Evolutionary conservation across 108 stramenopile species (phyloP).

Genomic region (Aureococcus anophagefferens): DNA sequence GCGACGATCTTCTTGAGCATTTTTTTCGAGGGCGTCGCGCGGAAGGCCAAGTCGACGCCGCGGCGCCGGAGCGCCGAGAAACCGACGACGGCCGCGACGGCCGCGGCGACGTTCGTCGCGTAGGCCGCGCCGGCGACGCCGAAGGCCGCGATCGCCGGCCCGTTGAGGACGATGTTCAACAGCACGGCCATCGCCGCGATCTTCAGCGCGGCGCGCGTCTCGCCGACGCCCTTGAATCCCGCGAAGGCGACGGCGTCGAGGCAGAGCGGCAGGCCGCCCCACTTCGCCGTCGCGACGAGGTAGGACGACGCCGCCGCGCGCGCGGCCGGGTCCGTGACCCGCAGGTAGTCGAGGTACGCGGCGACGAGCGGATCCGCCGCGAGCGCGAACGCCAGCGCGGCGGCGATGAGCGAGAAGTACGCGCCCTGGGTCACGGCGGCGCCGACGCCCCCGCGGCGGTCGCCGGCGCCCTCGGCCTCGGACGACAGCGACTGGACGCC

Average conservation of each 20-base stretch:
- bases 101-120: neutral
- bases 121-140: neutral
- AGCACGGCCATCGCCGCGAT: neutral
- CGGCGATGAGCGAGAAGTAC: neutral
- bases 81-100: neutral
- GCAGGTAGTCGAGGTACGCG: neutral
- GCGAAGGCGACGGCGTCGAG: neutral
- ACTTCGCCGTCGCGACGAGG: neutral
- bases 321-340: neutral
- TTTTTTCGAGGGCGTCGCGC: neutral
- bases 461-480: neutral
- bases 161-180: neutral
- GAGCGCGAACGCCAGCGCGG: no score
- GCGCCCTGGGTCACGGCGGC: neutral
- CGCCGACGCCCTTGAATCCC: neutral
- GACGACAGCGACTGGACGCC: neutral
- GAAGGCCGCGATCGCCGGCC: neutral
- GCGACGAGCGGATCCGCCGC: no score
- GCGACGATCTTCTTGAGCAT: neutral
- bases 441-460: neutral
- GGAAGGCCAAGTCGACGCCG: neutral
- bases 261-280: neutral
- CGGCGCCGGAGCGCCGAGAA: neutral
- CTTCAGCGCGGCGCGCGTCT: neutral
- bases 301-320: neutral